Percentiles rank a stretch among this genome's conserved stretches.
These are phyloP conservation scores for Fonsecaea pedrosoi DNA, from an alignment of 2,329 filamentous ascomycete genomes.

Conservation along the genomic window DNA sequence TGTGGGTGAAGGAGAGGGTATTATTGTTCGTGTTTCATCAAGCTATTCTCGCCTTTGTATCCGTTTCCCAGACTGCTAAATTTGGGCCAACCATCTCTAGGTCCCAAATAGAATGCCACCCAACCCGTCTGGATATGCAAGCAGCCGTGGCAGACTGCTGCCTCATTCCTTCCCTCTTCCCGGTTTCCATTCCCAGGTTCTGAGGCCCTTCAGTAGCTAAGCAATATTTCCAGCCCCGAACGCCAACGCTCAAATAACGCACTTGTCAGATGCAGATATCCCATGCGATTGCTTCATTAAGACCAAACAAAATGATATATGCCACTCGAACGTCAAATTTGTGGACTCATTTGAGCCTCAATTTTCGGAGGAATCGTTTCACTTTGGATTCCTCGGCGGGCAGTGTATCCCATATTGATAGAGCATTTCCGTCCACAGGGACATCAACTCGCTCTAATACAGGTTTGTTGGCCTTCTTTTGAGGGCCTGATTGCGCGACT, in stretches of 20 bases:
- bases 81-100: not conserved
- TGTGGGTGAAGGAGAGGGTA: not conserved
- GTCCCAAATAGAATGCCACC: not conserved
- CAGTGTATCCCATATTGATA: conserved; percentile 53
- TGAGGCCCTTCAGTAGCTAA: not conserved
- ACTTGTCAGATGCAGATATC: conserved; percentile 11
- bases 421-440: conserved; percentile 51
- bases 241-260: conserved; percentile 29
- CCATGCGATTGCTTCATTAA: conserved; percentile 6
- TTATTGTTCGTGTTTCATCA: conserved; percentile 4
- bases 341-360: conserved; percentile 42
- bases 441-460: conserved; percentile 64
- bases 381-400: conserved; percentile 48
- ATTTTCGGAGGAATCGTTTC: conserved; percentile 54
- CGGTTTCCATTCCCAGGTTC: not conserved
- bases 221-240: conserved; percentile 19
- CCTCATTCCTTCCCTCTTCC: not conserved
- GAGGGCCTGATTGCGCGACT: conserved; percentile 69
- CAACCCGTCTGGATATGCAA: not conserved
- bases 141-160: not conserved
- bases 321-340: not conserved
- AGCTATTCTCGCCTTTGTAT: not conserved
- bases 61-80: not conserved
- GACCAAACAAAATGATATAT: conserved; percentile 9
- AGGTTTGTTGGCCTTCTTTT: conserved; percentile 63